Evolutionary conservation across 139 green algal genomes (phyloP).

Genomic region (Tetradesmus obliquus): DNA sequence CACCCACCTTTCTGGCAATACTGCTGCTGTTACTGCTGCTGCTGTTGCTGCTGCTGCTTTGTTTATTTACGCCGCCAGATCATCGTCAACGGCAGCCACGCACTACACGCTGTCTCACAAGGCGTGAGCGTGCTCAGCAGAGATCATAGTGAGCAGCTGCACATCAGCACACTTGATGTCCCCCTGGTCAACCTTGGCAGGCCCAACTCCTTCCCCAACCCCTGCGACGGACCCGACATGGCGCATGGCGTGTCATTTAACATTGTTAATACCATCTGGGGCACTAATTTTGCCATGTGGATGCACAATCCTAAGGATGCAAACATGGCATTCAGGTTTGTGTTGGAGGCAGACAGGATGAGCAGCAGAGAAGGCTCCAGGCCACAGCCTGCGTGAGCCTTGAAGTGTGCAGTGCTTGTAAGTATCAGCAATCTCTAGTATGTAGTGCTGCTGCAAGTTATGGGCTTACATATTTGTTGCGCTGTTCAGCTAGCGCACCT

Average conservation of each 20-base stretch:
- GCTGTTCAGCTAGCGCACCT: too few species aligned
- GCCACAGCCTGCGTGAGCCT: background rate
- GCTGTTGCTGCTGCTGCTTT: background rate
- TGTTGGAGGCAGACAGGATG: slow-evolving; percentile 36
- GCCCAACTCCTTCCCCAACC: slow-evolving; percentile 56
- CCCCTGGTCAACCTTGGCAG: slow-evolving; percentile 56
- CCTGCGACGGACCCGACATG: slow-evolving; percentile 54
- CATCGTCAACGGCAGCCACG: slow-evolving; percentile 69
- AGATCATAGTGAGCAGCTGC: slow-evolving; percentile 8
- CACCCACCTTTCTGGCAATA: background rate
- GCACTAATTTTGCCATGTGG: slow-evolving; percentile 63
- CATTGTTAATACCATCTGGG: slow-evolving; percentile 69
- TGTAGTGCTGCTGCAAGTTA: too few species aligned
- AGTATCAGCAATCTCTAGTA: too few species aligned
- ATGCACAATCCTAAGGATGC: slow-evolving; percentile 48
- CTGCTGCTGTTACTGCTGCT: background rate
- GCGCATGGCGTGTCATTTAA: slow-evolving; percentile 56
- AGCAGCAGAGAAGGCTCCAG: background rate
- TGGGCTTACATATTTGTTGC: too few species aligned
- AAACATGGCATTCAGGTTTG: slow-evolving; percentile 67
- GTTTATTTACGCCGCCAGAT: background rate
- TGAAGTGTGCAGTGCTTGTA: too few species aligned
- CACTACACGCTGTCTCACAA: slow-evolving; percentile 62
- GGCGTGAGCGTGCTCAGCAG: slow-evolving; percentile 53
- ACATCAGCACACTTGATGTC: slow-evolving; percentile 57